These are phyloP conservation scores for Torulaspora maleeae DNA, from an alignment of 805 yeast species.

Conservation along the genomic window DNA sequence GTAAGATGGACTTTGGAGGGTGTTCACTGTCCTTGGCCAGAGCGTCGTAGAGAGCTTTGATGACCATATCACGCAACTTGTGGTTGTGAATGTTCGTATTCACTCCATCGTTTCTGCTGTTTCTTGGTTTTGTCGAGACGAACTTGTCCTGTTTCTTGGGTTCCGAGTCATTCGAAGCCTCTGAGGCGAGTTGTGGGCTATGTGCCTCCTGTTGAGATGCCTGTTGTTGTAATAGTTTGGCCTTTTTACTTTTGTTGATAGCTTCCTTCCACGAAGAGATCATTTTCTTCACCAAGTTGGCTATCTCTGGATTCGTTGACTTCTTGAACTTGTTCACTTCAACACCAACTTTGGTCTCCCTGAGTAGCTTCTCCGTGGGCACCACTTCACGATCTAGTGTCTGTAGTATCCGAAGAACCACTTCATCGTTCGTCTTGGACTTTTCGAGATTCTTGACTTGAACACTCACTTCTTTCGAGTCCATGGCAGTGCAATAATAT, in stretches of 20 bases:
- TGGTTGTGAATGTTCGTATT: conserved; percentile 65
- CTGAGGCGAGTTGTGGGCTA: conserved; percentile 1
- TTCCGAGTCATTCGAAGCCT: conserved; percentile 18
- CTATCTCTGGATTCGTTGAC: conserved; percentile 59
- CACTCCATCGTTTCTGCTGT: conserved; percentile 75
- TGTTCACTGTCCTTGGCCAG: conserved; percentile 71
- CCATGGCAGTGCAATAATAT: conserved; percentile 40
- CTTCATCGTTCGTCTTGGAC: conserved; percentile 52
- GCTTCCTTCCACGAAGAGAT: conserved; percentile 88
- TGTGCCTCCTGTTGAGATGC: conserved; percentile 4
- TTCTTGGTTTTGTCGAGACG: conserved; percentile 57
- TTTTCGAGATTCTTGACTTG: conserved; percentile 71
- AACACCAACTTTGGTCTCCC: conserved; percentile 95
- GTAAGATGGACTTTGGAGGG: conserved; percentile 57
- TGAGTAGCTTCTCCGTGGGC: conserved; percentile 78
- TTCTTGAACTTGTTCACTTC: conserved; percentile 86
- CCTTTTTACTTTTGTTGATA: conserved; percentile 59
- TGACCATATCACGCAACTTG: conserved; percentile 75
- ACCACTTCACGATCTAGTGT: conserved; percentile 61
- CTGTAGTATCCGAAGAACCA: conserved; percentile 61
- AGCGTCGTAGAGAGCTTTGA: conserved; percentile 82
- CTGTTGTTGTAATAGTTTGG: conserved; percentile 21
- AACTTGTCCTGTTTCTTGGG: conserved; percentile 39
- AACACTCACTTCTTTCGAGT: conserved; percentile 65
- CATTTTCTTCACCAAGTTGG: conserved; percentile 70